These are phyloP conservation scores for Blastocystis sp. DNA, from an alignment of 352 stramenopile genomes.

Conservation along the genomic window DNA sequence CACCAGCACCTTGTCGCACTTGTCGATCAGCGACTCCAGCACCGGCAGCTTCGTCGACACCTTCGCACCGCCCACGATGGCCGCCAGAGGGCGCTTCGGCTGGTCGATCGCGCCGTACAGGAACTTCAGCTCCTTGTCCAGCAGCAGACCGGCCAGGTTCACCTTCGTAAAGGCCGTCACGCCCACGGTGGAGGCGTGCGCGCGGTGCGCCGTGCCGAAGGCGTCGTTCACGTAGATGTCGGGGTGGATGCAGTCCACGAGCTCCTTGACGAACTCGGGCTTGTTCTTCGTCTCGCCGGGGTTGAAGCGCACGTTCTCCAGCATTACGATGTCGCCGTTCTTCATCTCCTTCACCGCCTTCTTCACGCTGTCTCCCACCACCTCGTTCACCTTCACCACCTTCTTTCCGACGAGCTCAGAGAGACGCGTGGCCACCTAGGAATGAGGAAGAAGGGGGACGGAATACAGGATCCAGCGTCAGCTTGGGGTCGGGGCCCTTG, in stretches of 20 bases:
- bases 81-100: conserved; percentile 90
- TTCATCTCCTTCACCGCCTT: conserved; percentile 73
- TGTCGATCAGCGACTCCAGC: conserved; percentile 98
- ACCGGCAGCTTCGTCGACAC: conserved; percentile 98
- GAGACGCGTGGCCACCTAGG: conserved; percentile 86
- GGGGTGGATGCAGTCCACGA: conserved; percentile 83
- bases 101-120: conserved; percentile 95
- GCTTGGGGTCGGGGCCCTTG: conserved; percentile 78
- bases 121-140: conserved; percentile 99
- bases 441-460: conserved; percentile 90
- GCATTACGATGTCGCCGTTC: conserved; percentile 84
- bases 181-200: conserved; percentile 95
- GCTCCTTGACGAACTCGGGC: conserved; percentile 83
- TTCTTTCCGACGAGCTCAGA: conserved; percentile 84
- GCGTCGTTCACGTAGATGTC: conserved; percentile 99
- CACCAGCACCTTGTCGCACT: conserved; percentile 96
- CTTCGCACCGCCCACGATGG: conserved; percentile 98
- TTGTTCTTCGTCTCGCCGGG: conserved; percentile 92
- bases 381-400: conserved; percentile 91
- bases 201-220: conserved; percentile 97
- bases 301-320: conserved; percentile 99
- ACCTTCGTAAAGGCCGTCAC: conserved; percentile 83
- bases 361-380: conserved; percentile 86
- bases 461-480: conserved; percentile 73
- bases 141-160: conserved; percentile 85